Evolutionary conservation across 768 basidiomycete genomes (phyloP), one percentile per base, ranked within the genome.

Genomic region (Tricholoma sp.): DNA sequence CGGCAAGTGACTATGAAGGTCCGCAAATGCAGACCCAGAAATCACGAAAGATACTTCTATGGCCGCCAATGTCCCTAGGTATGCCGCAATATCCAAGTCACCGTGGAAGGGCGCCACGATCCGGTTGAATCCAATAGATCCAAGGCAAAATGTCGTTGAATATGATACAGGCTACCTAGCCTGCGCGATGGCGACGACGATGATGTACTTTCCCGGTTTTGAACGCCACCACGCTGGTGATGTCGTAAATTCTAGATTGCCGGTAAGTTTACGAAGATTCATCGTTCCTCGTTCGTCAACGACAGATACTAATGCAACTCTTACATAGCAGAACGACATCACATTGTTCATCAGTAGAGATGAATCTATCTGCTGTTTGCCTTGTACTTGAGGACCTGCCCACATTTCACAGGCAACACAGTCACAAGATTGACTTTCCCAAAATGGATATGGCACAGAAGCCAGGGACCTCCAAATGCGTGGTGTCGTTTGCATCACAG

Each of bases 251-350:
- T 17, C 17, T 18, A 18, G 12, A 5, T 37, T 18, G 6, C 24
- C 17, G 17, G 41, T 18, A 42, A 18, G 17, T 15, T 42, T 9
- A 9, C 20, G 8, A 42, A 18, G 18, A 12, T 45, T 6, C 12
- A 12, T 45, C 44, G 44, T 45, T 28, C 44, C 28, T 28, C 20
- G 20, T 45, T 29, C 51, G 58, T 62, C 13, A 44, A 56, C 49
- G 20, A n/a, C 31, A 50, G 15, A 32, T 17, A 15, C 29, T 50
- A 4, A 50, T 50, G 12, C 10, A 20, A 44, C 12, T 45, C 44
- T 45, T 45, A 45, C 20, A 42, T 42, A 24, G 12, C 6, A 24
- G 44, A 28, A 28, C 28, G 17, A 18, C 17, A 42, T 42, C 17
- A 42, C 20, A 42, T 45, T 12, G 44, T 45, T 45, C 20, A 12